These are phyloP conservation scores for Fraxinus excelsior DNA, from an alignment of 257 asterid species.

Conservation along the genomic window DNA sequence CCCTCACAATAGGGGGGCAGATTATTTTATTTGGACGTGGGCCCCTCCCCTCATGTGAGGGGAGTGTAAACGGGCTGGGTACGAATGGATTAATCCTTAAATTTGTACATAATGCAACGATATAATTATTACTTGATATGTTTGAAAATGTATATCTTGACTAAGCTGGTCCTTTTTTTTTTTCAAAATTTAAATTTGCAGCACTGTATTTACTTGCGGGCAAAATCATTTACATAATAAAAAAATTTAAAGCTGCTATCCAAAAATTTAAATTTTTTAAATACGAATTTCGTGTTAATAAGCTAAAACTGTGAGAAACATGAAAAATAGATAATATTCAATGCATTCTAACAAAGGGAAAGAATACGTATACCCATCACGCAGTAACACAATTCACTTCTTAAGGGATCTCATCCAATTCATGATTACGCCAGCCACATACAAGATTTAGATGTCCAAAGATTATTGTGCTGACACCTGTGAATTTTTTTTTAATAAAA, in stretches of 20 bases:
- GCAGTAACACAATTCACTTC: not conserved
- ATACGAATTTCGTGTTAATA: not conserved
- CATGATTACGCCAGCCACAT: not conserved
- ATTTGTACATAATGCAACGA: not conserved
- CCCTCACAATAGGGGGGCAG: too few species aligned
- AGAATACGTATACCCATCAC: not conserved
- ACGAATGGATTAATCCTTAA: too few species aligned
- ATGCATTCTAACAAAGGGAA: not conserved
- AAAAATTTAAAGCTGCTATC: not conserved
- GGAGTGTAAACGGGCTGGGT: too few species aligned
- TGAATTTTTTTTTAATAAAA: not conserved
- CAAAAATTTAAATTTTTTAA: not conserved
- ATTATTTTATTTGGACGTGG: too few species aligned
- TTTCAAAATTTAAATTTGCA: not conserved
- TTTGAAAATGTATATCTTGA: not conserved
- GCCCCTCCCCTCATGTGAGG: too few species aligned
- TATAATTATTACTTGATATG: not conserved
- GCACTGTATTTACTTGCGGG: not conserved
- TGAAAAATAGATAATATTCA: not conserved
- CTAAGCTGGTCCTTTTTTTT: not conserved
- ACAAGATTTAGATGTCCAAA: not conserved
- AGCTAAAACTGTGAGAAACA: not conserved
- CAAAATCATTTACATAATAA: not conserved
- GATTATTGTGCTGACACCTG: not conserved
- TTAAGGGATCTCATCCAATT: not conserved